A percentile compares a stretch with the other conserved stretches of the same genome.
phyloP scores from a whole-genome alignment of 306 rosid species.

The Begonia loranthoides region DNA sequence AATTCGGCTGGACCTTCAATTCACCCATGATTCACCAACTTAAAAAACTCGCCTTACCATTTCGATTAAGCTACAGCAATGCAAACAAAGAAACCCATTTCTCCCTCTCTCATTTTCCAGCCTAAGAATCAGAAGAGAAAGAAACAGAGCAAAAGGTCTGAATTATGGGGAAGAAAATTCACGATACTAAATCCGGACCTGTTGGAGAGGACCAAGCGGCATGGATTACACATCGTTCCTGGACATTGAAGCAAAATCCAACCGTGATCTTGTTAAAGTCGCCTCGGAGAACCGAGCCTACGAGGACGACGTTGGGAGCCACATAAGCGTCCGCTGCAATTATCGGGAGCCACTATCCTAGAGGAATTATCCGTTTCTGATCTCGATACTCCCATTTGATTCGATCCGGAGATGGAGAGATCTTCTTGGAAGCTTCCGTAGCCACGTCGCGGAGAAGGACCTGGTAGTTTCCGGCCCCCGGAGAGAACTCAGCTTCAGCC shows the following conservation, averaged over 20 bases:
- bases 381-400: conserved; percentile 98
- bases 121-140: not conserved
- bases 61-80: too few relatives aligned
- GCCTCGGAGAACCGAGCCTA: conserved; percentile 87
- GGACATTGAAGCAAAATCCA: conserved; percentile 88
- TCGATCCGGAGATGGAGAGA: conserved; percentile 57
- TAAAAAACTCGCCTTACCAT: too few relatives aligned
- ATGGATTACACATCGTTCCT: conserved; percentile 86
- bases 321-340: conserved; percentile 95
- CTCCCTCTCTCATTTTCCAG: not conserved
- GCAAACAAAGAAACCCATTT: too few relatives aligned
- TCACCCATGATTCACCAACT: too few relatives aligned
- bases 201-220: conserved; percentile 99
- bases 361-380: conserved; percentile 73
- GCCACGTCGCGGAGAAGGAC: conserved; percentile 29
- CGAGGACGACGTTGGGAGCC: conserved; percentile 93
- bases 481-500: conserved; percentile 5
- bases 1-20: too few relatives aligned
- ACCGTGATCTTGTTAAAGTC: conserved; percentile 88
- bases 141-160: not conserved
- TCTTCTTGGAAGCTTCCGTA: conserved; percentile 37
- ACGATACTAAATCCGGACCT: conserved; percentile 25
- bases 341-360: conserved; percentile 92
- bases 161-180: not conserved
- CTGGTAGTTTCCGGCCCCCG: conserved; percentile 15